Conservation (phyloP, 768 basidiomycete genomes). For the Phaeolepiota aurea region DNA sequence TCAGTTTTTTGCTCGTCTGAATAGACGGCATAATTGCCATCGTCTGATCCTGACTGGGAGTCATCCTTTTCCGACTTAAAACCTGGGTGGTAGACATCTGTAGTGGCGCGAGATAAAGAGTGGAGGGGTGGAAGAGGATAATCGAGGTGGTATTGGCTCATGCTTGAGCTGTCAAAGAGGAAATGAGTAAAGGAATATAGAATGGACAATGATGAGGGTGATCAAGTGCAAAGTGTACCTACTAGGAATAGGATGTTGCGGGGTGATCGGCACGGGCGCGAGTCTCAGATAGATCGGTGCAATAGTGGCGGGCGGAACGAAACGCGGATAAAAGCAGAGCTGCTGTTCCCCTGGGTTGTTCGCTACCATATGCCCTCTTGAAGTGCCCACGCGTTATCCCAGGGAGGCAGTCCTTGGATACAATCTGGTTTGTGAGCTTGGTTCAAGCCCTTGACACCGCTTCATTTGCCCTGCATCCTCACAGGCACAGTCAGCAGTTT, state of each 20-base stretch:
- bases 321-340: conserved; percentile 31
- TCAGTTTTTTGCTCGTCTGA: conserved; percentile 29
- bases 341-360: conserved; percentile 25
- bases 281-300: conserved; percentile 34
- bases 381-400: conserved; percentile 36
- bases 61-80: conserved; percentile 28
- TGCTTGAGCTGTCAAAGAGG: conserved; percentile 6
- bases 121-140: conserved; percentile 12
- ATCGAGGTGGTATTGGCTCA: conserved; percentile 21
- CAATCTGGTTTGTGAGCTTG: conserved; percentile 35
- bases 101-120: conserved; percentile 16
- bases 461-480: conserved; percentile 35
- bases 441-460: conserved; percentile 35
- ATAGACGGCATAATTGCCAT: conserved; percentile 34
- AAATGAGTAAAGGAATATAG: conserved; percentile 6
- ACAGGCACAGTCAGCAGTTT: conserved; percentile 36
- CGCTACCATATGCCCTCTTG: conserved; percentile 29
- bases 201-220: conserved; percentile 6
- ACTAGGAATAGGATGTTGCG: conserved; percentile 20
- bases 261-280: conserved; percentile 30
- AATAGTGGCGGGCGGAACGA: conserved; percentile 30
- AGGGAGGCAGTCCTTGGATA: conserved; percentile 25
- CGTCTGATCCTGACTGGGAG: conserved; percentile 52
- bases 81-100: conserved; percentile 15
- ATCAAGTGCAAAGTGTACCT: conserved; percentile 8